Base-by-base conservation (phyloP, 2,329 filamentous ascomycete species). In the Sporothrix euskadiensis region DNA sequence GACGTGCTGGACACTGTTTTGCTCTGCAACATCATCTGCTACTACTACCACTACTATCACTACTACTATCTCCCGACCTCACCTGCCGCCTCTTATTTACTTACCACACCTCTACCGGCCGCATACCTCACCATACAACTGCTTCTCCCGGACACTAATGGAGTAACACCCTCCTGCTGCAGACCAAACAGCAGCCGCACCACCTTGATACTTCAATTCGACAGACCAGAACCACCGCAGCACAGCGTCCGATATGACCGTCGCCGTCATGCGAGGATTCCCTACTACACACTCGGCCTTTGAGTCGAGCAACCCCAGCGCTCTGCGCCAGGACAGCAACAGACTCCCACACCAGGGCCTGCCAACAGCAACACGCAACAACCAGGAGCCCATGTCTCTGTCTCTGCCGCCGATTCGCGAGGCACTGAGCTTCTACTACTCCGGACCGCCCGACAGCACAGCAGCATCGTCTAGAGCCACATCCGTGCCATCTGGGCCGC, bases 1-100 rank as follows among this genome's bases (percentile, higher is more conserved):
- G 49, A 63, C 68, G 65, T 68, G 65, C 65, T 52, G 65, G 65
- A 66, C 65, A 68, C 65, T 26, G 39, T 65, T 39, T 65, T n/a
- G 32, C 32, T 30, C 56, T 59, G 14, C 57, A 30, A 61, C 32
- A 22, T 26, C 26, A 26, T 1, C 26, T 26, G 26, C 26, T 26
- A 26, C 26, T 26, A 26, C 26, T 2, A 26, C 26, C 26, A 26
- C 26, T 26, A 26, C 26, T 26, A 26, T 2, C 26, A 26, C 26
- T 26, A 26, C 26, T 49, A 49, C 44, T 6, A 49, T 16, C 19
- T 39, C 32, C 44, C 39, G 39, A 44, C 22, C 39, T 30, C 14
- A 16, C 4, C 30, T 66, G 61, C 61, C 61, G 39, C 39, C 61
- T 66, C 2, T 44, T 66, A 47, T 47, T 66, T 30, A 30, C 61